Evolutionary conservation across 352 stramenopile genomes (phyloP).

Genomic region (Chrysophaeum taylorii): DNA sequence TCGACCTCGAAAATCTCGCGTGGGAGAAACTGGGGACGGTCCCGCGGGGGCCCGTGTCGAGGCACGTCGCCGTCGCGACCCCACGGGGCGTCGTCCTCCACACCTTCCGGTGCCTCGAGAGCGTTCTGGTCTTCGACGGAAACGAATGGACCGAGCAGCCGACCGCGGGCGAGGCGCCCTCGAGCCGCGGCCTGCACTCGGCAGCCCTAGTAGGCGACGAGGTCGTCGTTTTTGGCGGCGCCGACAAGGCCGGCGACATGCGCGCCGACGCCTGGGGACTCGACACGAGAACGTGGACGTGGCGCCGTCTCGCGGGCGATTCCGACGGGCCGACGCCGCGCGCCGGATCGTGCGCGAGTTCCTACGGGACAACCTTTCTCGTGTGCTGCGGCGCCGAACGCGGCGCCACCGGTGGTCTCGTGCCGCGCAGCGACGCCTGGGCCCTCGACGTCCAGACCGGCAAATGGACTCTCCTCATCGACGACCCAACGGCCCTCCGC

Average conservation of each 20-base stretch:
- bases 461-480: not conserved
- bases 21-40: constrained; percentile 13
- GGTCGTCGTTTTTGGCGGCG: constrained; percentile 42
- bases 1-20: constrained; percentile 22
- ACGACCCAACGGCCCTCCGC: not conserved
- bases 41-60: constrained; percentile 37
- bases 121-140: constrained; percentile 37
- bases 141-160: constrained; percentile 22
- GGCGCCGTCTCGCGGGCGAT: constrained; percentile 30
- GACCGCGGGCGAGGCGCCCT: constrained; percentile 32
- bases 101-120: constrained; percentile 42
- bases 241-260: constrained; percentile 41
- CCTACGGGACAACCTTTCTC: constrained; percentile 32
- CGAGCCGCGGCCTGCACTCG: constrained; percentile 41
- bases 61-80: constrained; percentile 37
- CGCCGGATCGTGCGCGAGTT: constrained; percentile 34
- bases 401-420: constrained; percentile 23
- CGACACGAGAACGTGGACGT: constrained; percentile 40
- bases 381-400: constrained; percentile 39
- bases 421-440: constrained; percentile 41
- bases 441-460: constrained; percentile 27
- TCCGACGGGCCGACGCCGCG: constrained; percentile 27
- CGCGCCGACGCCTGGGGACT: constrained; percentile 46
- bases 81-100: constrained; percentile 33
- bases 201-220: constrained; percentile 15